Evolutionary conservation across 345 rosid genomes (phyloP).

Genomic region (Citrus sp.): DNA sequence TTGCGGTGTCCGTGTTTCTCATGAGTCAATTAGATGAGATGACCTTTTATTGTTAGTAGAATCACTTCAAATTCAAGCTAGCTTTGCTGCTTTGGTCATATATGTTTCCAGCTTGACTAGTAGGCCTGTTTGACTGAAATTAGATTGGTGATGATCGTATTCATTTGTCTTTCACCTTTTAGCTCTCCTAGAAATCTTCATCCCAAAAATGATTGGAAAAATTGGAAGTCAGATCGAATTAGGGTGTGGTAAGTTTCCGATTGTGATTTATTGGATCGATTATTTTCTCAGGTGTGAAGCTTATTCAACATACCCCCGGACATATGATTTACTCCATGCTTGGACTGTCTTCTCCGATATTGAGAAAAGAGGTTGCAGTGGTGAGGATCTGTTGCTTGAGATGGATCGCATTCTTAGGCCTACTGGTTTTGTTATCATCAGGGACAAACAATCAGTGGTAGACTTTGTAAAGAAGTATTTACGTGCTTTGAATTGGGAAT

Average conservation of each 20-base stretch:
- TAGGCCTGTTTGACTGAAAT: background rate
- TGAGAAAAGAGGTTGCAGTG: slow-evolving; percentile 71
- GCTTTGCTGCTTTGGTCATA: background rate
- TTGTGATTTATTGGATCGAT: slow-evolving; percentile 5
- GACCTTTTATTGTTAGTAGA: background rate
- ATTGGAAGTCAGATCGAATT: background rate
- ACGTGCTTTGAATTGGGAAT: slow-evolving; percentile 80
- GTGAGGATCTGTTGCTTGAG: slow-evolving; percentile 77
- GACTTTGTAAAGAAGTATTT: slow-evolving; percentile 68
- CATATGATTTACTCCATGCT: slow-evolving; percentile 86
- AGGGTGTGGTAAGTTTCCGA: background rate
- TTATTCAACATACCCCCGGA: slow-evolving; percentile 85
- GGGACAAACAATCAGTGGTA: slow-evolving; percentile 60
- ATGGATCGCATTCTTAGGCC: slow-evolving; percentile 97
- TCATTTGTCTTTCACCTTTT: background rate
- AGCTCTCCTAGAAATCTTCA: background rate
- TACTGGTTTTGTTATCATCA: slow-evolving; percentile 65
- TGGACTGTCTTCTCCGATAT: slow-evolving; percentile 67
- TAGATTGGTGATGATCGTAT: background rate
- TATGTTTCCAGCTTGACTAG: background rate
- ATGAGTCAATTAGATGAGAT: background rate
- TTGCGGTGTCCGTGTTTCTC: background rate
- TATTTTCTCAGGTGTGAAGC: slow-evolving; percentile 76
- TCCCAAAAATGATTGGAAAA: background rate
- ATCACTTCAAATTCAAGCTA: background rate